Evolutionary conservation across 805 yeast species (phyloP), one percentile per base, ranked within the genome.

Genomic region (Starmerella asiatica): DNA sequence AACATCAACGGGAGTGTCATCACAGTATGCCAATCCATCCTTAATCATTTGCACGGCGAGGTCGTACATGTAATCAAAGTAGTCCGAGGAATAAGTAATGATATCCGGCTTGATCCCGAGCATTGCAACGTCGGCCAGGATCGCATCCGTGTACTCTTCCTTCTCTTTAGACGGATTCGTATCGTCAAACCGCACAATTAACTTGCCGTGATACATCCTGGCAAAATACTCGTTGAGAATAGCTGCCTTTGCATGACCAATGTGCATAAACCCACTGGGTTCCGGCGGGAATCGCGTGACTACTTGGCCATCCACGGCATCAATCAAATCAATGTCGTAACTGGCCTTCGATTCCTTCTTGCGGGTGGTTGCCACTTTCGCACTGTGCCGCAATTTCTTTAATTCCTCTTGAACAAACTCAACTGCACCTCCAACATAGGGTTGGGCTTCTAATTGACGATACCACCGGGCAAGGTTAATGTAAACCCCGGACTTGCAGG

Each of bases 201-300:
- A 74, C 65, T 91, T 91, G 60, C 99, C 99, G 57, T 91, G 80
- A 71, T 88, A 91, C 57, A 75, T 79, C 54, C 83, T 78, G 36
- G 99, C 98, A 67, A 91, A 88, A 67, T 86, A 88, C 64, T 91
- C 91, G 68, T 91, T 91, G 59, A 91, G 72, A 43, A 91, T 70
- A 40, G 99, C 99, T 46, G 98, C 98, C 65, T 91, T 91, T 45
- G 94, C 98, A 60, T 91, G 99, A 52, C 99, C 99, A 64, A 91
- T 91, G 65, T 91, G 99, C 64, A 91, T 72, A 64, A 86, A 91
- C 66, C 99, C 99, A 65, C 94, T 82, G 45, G 99, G 99, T 68
- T 91, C 99, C 49, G 99, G 99, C 38, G 94, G 98, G 76, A 91
- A 91, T 67, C 99, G 80, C 39, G 98, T 93, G 39, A 93, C 97